Percentiles rank a stretch among this genome's conserved stretches.
phyloP scores from a whole-genome alignment of 2,329 filamentous ascomycete species.

The Penicillium sp. region DNA sequence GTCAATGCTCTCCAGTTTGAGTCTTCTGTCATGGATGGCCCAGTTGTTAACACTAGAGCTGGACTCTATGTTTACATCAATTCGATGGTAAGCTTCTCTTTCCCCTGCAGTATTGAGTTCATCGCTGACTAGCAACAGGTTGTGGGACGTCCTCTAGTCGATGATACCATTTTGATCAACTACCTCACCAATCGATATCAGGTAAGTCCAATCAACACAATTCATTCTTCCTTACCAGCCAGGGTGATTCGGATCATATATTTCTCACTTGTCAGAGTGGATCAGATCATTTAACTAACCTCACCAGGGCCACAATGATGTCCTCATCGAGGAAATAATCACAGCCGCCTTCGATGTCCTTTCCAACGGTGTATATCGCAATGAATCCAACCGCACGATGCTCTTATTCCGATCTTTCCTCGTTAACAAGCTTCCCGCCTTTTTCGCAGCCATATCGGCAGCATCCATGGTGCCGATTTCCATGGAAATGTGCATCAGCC shows the following conservation, averaged over 20 bases:
- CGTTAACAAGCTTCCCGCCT: slow-evolving; percentile 66
- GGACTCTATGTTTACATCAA: slow-evolving; percentile 85
- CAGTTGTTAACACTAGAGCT: slow-evolving; percentile 70
- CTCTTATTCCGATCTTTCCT: slow-evolving; percentile 83
- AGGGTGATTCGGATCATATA: background rate
- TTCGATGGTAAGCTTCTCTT: slow-evolving; percentile 57
- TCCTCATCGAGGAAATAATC: slow-evolving; percentile 76
- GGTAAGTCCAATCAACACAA: slow-evolving; percentile 44
- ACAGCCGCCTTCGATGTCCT: slow-evolving; percentile 86
- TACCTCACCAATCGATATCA: slow-evolving; percentile 84
- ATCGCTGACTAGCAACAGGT: slow-evolving; percentile 56
- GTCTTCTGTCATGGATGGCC: slow-evolving; percentile 61
- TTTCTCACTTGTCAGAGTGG: background rate
- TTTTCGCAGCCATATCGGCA: slow-evolving; percentile 58
- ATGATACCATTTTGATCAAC: slow-evolving; percentile 73
- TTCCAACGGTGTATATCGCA: slow-evolving; percentile 78
- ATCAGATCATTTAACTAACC: background rate
- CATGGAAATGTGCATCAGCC: slow-evolving; percentile 63
- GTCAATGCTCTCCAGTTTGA: slow-evolving; percentile 54
- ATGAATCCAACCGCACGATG: slow-evolving; percentile 58
- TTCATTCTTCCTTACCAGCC: background rate
- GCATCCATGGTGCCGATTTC: slow-evolving; percentile 59
- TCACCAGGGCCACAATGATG: slow-evolving; percentile 68
- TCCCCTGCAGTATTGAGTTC: background rate
- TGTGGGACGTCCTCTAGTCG: slow-evolving; percentile 75